Evolutionary conservation across 106 monocot genomes (phyloP).

Genomic region (Triglochin maritima): DNA sequence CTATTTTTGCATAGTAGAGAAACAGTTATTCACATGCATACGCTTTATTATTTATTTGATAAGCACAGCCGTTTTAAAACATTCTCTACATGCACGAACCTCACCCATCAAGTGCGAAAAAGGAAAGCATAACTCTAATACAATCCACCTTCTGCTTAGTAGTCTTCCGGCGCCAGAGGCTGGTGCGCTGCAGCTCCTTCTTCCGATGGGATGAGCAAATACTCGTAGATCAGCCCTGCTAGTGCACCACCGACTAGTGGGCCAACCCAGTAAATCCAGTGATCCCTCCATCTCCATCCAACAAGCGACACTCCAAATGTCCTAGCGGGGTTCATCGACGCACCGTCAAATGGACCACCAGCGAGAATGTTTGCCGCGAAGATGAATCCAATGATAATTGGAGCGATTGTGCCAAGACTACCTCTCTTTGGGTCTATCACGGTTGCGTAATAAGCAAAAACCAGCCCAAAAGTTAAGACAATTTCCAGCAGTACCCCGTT

Average conservation of each 20-base stretch:
- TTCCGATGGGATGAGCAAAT: constrained; percentile 35
- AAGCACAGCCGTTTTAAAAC: no score
- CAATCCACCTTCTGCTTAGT: constrained; percentile 16
- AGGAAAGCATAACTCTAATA: no score
- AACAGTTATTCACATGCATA: no score
- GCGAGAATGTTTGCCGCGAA: constrained; percentile 70
- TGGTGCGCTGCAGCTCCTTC: constrained; percentile 34
- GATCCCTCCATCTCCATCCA: constrained; percentile 63
- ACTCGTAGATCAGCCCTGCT: constrained; percentile 79
- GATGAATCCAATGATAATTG: constrained; percentile 61
- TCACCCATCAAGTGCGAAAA: no score
- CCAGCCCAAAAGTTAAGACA: constrained; percentile 66
- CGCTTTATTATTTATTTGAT: no score
- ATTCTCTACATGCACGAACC: no score
- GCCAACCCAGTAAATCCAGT: constrained; percentile 89
- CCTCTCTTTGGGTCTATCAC: constrained; percentile 79
- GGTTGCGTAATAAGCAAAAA: constrained; percentile 64
- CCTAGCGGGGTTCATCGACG: constrained; percentile 84
- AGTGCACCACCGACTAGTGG: constrained; percentile 56
- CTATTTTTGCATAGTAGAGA: no score
- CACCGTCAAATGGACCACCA: constrained; percentile 80
- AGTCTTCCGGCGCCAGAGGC: constrained; percentile 79
- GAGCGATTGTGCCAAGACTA: constrained; percentile 46
- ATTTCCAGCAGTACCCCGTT: constrained; percentile 58
- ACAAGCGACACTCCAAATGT: constrained; percentile 70